Base-by-base conservation (phyloP, 75 land plant genomes). In the Isoetes taiwanensis region DNA sequence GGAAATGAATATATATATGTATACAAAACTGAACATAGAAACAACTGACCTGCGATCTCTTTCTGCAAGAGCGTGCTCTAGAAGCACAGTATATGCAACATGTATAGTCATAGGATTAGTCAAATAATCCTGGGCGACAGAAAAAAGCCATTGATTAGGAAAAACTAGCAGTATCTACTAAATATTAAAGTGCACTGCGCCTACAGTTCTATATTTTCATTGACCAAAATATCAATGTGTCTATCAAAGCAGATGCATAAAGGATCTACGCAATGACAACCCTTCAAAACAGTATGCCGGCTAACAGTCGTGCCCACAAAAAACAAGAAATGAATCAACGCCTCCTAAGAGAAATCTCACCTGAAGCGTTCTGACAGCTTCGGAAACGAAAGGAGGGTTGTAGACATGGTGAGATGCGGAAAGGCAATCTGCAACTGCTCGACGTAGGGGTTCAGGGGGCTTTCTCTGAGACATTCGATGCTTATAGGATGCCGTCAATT, bases 71-170 rank as follows among this genome's bases (percentile, higher is more conserved):
- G 99, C 85, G 58, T 94, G 96, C 12, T 94, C 99, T 56, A 94
- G 33, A 54, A 94, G 89, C 30, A 94, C 82, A 52, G 23, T 58
- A 53, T 89, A 94, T 19, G 90, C 96, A 30, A 85, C 39, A 43
- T 94, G 94, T 31, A 65, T 72, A 33, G 99, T 85, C 34, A 64
- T 10, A 10, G 75, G 67, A 9, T 69, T 56, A 10, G 99, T 75
- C 62, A 88, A 57, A 52, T 89, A 94, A 56, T 94, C 99, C 99
- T 94, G 82, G n/a, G n/a, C n/a, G n/a, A n/a, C n/a, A n/a, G n/a
- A n/a, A n/a, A n/a, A n/a, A n/a, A n/a, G n/a, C n/a, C n/a, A n/a
- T n/a, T n/a, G n/a, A n/a, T n/a, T n/a, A n/a, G n/a, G n/a, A n/a
- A n/a, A n/a, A n/a, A n/a, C n/a, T n/a, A n/a, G n/a, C n/a, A n/a